These are phyloP conservation scores for Stachybotrys chartarum DNA, from an alignment of 2,329 filamentous ascomycete species.

Conservation along the genomic window DNA sequence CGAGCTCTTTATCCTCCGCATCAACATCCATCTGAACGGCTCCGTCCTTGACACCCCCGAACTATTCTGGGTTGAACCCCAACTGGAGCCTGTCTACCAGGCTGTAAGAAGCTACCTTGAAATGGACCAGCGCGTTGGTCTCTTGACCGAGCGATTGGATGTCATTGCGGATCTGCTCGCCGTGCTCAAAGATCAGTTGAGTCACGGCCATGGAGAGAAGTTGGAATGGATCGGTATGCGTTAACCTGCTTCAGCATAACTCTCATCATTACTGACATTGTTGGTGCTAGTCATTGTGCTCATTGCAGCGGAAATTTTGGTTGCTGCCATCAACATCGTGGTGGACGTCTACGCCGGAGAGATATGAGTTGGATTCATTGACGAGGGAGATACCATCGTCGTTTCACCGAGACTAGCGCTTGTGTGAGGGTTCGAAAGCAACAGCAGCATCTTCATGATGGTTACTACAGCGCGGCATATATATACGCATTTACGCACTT, in stretches of 20 bases:
- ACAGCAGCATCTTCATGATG: background rate
- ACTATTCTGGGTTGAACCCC: conserved; percentile 96
- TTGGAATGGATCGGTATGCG: conserved; percentile 78
- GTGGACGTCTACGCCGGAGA: conserved; percentile 72
- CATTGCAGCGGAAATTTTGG: conserved; percentile 90
- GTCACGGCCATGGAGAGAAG: conserved; percentile 85
- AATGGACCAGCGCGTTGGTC: conserved; percentile 89
- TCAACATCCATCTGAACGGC: conserved; percentile 96
- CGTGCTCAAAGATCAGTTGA: conserved; percentile 91
- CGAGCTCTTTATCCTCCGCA: conserved; percentile 93
- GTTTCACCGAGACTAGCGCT: background rate
- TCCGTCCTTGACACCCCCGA: conserved; percentile 95
- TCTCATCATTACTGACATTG: background rate
- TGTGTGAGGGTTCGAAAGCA: background rate
- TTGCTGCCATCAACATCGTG: conserved; percentile 88
- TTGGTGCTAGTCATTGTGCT: conserved; percentile 70
- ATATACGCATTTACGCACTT: background rate
- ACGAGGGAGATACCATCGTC: background rate
- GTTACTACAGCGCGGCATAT: background rate
- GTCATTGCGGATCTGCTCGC: conserved; percentile 91
- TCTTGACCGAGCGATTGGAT: conserved; percentile 76
- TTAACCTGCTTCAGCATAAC: conserved; percentile 8
- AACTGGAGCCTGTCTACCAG: conserved; percentile 92
- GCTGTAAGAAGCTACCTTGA: conserved; percentile 93
- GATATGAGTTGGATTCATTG: conserved; percentile 1